A percentile compares a stretch with the other conserved stretches of the same genome.
These are phyloP conservation scores for Craterostigma plantagineum DNA, from an alignment of 257 asterid species.

Conservation along the genomic window DNA sequence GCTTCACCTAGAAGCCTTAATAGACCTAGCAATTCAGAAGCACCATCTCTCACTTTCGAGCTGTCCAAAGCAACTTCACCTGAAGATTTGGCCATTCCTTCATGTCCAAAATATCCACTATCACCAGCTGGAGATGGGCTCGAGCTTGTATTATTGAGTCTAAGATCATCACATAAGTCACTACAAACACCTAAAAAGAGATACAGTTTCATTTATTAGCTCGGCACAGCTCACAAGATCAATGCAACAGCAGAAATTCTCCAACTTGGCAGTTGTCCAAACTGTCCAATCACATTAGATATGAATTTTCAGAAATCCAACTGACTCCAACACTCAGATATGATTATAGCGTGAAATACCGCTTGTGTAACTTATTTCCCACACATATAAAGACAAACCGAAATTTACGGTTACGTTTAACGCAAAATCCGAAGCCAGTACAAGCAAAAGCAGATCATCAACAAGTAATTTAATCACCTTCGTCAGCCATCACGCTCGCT, in stretches of 20 bases:
- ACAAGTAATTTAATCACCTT: slow-evolving; percentile 38
- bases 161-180: slow-evolving; percentile 57
- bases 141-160: slow-evolving; percentile 26
- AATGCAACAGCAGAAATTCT: too few species aligned
- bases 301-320: too few species aligned
- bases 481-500: slow-evolving; percentile 49
- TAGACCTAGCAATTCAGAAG: slow-evolving; percentile 53
- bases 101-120: slow-evolving; percentile 45
- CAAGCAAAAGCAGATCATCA: slow-evolving; percentile 3
- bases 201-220: slow-evolving; percentile 12
- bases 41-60: slow-evolving; percentile 45
- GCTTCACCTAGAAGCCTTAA: slow-evolving; percentile 86
- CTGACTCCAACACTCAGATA: too few species aligned
- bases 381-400: too few species aligned
- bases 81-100: slow-evolving; percentile 32
- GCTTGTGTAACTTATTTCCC: too few species aligned
- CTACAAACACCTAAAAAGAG: slow-evolving; percentile 37
- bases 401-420: not conserved
- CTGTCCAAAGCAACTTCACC: slow-evolving; percentile 27
- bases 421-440: too few species aligned
- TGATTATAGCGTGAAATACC: too few species aligned
- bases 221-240: too few species aligned
- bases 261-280: too few species aligned
- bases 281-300: too few species aligned
- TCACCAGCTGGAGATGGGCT: slow-evolving; percentile 37